A percentile compares a stretch with the other conserved stretches of the same genome.
phyloP scores from a whole-genome alignment of 306 rosid species.

The Trichosanthes cucumerina region DNA sequence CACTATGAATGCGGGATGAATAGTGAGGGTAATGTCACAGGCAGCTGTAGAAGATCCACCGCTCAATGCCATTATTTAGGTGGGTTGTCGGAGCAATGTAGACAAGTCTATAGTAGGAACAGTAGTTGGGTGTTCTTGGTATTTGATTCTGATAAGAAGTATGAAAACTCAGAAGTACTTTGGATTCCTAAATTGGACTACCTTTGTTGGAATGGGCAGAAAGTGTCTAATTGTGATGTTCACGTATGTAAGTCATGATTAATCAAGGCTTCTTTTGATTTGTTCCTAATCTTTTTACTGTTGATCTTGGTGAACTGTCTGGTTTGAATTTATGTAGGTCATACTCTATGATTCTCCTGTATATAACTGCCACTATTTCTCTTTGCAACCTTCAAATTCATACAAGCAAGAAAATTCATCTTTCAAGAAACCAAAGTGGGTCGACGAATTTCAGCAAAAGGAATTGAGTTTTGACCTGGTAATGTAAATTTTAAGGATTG shows the following conservation, averaged over 20 bases:
- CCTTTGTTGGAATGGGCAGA: conserved; percentile 66
- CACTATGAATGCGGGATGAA: conserved; percentile 26
- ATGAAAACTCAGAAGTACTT: conserved; percentile 21
- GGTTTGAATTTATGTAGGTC: conserved; percentile 40
- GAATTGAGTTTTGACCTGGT: conserved; percentile 55
- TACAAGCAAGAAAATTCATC: conserved; percentile 35
- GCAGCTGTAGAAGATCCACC: conserved; percentile 18
- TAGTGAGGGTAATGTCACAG: conserved; percentile 12
- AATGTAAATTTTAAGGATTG: conserved; percentile 18
- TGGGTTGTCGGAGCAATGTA: conserved; percentile 37
- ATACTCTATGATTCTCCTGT: conserved; percentile 62
- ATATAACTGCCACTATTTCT: conserved; percentile 70
- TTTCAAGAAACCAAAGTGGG: conserved; percentile 63
- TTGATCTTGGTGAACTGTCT: conserved; percentile 14
- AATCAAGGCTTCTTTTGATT: conserved; percentile 15
- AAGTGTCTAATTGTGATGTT: conserved; percentile 53
- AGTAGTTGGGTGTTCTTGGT: conserved; percentile 42
- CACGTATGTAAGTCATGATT: conserved; percentile 92
- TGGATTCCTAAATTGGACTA: conserved; percentile 71
- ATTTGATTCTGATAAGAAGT: conserved; percentile 33
- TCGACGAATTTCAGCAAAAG: conserved; percentile 55
- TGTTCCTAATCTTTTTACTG: background rate
- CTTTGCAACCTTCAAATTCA: conserved; percentile 30
- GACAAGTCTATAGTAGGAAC: conserved; percentile 28
- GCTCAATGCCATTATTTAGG: conserved; percentile 30